Conservation (phyloP, 1,139 yeast species). For the Geotrichum candidum region DNA sequence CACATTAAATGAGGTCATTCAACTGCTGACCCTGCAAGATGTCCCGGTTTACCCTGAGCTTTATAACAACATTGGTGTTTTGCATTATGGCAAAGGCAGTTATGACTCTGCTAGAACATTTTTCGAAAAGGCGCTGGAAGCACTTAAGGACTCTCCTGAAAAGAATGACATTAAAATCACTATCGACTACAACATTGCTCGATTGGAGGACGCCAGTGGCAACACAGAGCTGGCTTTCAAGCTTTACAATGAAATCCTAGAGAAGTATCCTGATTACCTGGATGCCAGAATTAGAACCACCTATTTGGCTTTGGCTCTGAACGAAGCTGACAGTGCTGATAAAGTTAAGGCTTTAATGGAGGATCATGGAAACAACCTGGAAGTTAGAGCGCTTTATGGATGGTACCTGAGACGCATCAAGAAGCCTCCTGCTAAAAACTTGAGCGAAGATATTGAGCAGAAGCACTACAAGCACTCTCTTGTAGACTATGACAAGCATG, state of each 20-base stretch:
- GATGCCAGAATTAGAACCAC: conserved; percentile 71
- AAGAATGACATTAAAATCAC: conserved; percentile 28
- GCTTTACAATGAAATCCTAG: conserved; percentile 51
- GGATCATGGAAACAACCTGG: conserved; percentile 57
- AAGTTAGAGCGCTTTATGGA: conserved; percentile 84
- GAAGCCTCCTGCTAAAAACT: conserved; percentile 33
- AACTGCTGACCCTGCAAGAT: conserved; percentile 38
- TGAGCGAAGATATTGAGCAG: conserved; percentile 56
- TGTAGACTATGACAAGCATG: conserved; percentile 72
- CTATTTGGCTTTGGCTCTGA: conserved; percentile 43
- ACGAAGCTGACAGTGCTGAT: conserved; percentile 43
- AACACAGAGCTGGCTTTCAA: conserved; percentile 44
- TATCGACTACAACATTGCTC: conserved; percentile 37
- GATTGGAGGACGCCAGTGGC: conserved; percentile 39
- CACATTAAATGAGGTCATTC: conserved; percentile 57
- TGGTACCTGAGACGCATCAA: conserved; percentile 68
- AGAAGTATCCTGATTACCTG: conserved; percentile 61
- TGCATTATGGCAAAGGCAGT: conserved; percentile 64
- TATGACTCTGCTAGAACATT: conserved; percentile 45
- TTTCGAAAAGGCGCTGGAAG: conserved; percentile 48
- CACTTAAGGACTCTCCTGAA: conserved; percentile 42
- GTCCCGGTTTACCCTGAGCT: conserved; percentile 58
- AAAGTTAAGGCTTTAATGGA: conserved; percentile 53
- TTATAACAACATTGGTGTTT: conserved; percentile 80
- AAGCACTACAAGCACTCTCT: conserved; percentile 80